phyloP scores from a whole-genome alignment of 2,329 filamentous ascomycete species.

The Diplodia seriata region DNA sequence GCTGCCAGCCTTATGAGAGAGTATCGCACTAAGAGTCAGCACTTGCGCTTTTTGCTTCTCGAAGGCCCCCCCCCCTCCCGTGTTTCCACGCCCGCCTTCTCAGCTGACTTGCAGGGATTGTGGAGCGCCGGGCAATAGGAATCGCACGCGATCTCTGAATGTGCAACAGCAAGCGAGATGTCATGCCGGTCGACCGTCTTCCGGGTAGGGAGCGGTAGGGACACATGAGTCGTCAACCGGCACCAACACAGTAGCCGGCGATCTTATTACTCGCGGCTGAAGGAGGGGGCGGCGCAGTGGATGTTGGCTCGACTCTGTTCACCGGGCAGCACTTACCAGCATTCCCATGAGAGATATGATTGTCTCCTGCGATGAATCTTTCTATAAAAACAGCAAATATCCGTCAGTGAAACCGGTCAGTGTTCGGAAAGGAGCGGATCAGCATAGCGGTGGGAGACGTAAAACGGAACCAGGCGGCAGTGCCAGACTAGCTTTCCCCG shows the following conservation, averaged over 20 bases:
- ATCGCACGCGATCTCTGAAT: not conserved
- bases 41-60: conserved; percentile 23
- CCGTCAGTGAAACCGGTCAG: conserved; percentile 16
- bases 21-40: conserved; percentile 24
- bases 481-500: conserved; percentile 17
- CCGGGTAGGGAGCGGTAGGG: not conserved
- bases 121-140: not conserved
- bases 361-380: conserved; percentile 95
- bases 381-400: conserved; percentile 47
- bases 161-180: conserved; percentile 20
- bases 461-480: conserved; percentile 22
- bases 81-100: conserved; percentile 18
- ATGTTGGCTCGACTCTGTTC: not conserved
- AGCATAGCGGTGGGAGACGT: conserved; percentile 1
- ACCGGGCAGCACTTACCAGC: conserved; percentile 59
- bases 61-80: not conserved
- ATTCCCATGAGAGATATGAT: conserved; percentile 89
- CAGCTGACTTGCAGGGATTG: conserved; percentile 25
- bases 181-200: not conserved
- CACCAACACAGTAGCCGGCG: conserved; percentile 3
- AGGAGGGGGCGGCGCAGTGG: conserved; percentile 3
- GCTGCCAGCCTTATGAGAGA: conserved; percentile 66
- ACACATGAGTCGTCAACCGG: not conserved
- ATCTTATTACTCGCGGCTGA: not conserved
- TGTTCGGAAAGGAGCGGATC: conserved; percentile 15